Conservation (phyloP, 179 eudicot genomes). For the Sideroxylon spinosum region DNA sequence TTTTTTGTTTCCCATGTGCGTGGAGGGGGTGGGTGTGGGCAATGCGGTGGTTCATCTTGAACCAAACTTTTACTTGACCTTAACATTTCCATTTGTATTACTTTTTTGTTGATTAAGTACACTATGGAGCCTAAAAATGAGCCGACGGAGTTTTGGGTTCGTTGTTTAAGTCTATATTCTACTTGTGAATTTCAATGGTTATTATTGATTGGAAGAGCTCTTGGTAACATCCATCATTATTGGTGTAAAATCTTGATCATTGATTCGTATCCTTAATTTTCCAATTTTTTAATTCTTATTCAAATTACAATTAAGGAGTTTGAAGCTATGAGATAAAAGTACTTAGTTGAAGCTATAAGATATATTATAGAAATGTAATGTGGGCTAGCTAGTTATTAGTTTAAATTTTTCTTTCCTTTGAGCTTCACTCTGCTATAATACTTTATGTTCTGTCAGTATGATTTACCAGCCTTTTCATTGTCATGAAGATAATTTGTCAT, state of each 20-base stretch:
- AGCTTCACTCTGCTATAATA: not conserved
- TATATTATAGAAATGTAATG: not conserved
- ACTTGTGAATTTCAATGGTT: not conserved
- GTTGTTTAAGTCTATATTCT: not conserved
- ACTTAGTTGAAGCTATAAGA: not conserved
- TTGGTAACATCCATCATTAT: not conserved
- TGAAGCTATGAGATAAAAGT: too few relatives aligned
- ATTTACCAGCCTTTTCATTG: not conserved
- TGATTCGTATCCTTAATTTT: too few relatives aligned
- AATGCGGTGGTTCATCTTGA: not conserved
- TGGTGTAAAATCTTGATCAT: not conserved
- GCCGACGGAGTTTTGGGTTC: not conserved
- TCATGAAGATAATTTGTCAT: not conserved
- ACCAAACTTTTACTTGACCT: not conserved
- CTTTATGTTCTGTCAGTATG: too few relatives aligned
- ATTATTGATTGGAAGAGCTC: not conserved
- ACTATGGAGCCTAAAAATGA: not conserved
- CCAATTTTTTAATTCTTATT: not conserved
- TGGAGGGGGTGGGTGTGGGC: too few relatives aligned
- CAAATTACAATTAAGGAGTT: too few relatives aligned
- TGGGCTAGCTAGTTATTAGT: not conserved
- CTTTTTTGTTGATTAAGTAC: too few relatives aligned
- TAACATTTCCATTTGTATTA: not conserved
- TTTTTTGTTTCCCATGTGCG: too few relatives aligned
- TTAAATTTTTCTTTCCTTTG: not conserved